Base-by-base conservation (phyloP, 1,284 basidiomycete genomes). In the Rhodotorula sp. region DNA sequence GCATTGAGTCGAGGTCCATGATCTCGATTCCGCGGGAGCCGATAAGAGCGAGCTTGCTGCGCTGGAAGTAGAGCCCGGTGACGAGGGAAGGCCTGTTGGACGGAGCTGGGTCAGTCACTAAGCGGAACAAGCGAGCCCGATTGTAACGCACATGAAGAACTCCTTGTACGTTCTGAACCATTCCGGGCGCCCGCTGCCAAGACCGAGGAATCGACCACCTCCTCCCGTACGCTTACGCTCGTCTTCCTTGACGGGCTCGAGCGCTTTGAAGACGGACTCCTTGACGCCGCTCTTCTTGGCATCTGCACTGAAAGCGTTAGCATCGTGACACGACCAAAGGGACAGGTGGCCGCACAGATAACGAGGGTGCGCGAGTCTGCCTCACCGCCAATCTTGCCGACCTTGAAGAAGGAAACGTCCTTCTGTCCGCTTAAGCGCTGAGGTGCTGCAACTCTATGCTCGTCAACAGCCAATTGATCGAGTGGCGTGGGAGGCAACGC, bases 391-490 rank as follows among this genome's bases (percentile, higher is more conserved):
- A 95, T 84, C 69, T 88, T 88, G 28, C 95, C 95, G 30, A 96
- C 91, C 65, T 88, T 90, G 83, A 99, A 98, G 82, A 95, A 97
- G 70, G 90, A 87, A 13, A 98, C 93, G 76, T 96, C 94, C 77
- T 90, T 88, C 75, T 87, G 88, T 15, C 91, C 89, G 77, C 90
- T 92, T 46, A 98, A 84, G 74, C 92, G 90, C 78, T 96, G 91
- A 0, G 94, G 92, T 31, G 79, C 82, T 62, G 61, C 46, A 20
- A 7, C 24, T 16, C 30, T 1, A 24, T 18, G 9, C 22, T 13
- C 5, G 10, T n/a, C 34, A 48, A 13, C 20, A 9, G 10, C 18
- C 5, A 22, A 3, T 13, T 5, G 16, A 31, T 11, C 9, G 46
- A 22, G 26, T 24, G 15, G 13, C 61, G 20, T 31, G 75, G 67